phyloP scores from a whole-genome alignment of 116 monocot genomes.

The Papilionanthe hybrid region DNA sequence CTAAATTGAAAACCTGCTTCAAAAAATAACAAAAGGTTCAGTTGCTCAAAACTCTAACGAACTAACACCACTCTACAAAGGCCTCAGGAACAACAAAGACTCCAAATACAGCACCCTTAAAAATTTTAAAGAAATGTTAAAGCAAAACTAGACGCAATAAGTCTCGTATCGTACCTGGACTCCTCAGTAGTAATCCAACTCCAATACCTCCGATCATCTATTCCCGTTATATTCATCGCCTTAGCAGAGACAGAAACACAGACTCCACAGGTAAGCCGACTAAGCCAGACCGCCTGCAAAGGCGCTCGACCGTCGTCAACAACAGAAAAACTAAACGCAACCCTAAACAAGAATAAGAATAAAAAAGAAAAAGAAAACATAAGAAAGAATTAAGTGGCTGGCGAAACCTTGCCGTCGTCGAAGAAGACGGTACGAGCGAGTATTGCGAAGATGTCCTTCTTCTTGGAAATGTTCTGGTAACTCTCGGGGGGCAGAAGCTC shows the following conservation, averaged over 20 bases:
- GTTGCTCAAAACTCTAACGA: neutral
- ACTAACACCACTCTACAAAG: neutral
- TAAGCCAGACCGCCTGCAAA: conserved; percentile 33
- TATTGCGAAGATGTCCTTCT: conserved; percentile 58
- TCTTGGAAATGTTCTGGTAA: conserved; percentile 14
- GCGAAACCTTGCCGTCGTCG: conserved; percentile 44
- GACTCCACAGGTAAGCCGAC: conserved; percentile 36
- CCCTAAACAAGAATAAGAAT: neutral
- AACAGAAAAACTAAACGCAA: neutral
- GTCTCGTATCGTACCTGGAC: conserved; percentile 24
- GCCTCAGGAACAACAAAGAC: neutral
- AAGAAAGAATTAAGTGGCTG: neutral
- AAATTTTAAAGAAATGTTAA: neutral
- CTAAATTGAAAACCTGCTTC: neutral
- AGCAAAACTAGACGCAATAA: neutral
- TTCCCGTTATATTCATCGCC: conserved; percentile 48
- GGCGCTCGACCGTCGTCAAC: too few species aligned
- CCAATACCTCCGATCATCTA: conserved; percentile 57
- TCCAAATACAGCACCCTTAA: neutral
- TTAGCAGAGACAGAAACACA: conserved; percentile 43
- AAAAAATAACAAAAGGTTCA: neutral
- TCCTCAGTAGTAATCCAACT: conserved; percentile 47
- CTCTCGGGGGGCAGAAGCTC: conserved; percentile 21
- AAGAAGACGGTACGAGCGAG: conserved; percentile 47
- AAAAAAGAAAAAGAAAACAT: neutral